Evolutionary conservation across 106 monocot genomes (phyloP).

Genomic region (Apostasia ramifera): DNA sequence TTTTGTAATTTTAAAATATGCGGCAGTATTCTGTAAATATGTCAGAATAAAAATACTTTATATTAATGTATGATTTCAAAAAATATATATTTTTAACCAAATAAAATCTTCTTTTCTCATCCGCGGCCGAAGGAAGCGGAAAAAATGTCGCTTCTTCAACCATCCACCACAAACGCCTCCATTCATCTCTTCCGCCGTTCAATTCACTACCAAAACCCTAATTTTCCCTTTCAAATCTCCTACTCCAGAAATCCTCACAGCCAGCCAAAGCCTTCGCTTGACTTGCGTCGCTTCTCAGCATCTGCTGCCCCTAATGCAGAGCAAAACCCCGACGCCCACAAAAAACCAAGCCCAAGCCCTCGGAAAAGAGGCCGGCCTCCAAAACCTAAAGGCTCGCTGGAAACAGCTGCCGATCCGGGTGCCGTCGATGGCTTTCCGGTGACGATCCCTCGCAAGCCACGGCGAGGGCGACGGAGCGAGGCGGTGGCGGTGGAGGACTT

Average conservation of each 20-base stretch:
- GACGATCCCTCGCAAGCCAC: slow-evolving; percentile 43
- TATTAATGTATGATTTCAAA: too few species aligned
- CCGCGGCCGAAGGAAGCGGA: not conserved
- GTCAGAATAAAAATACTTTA: too few species aligned
- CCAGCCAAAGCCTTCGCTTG: not conserved
- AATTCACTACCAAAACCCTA: not conserved
- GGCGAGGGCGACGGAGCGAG: slow-evolving; percentile 78
- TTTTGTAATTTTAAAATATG: too few species aligned
- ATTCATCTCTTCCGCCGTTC: not conserved
- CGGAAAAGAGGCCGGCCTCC: slow-evolving; percentile 1
- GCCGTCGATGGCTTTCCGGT: slow-evolving; percentile 14
- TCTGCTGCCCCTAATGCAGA: slow-evolving; percentile 2
- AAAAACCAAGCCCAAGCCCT: not conserved
- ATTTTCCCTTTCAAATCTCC: not conserved
- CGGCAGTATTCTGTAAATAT: too few species aligned
- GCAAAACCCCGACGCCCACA: slow-evolving; percentile 4
- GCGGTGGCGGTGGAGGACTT: slow-evolving; percentile 84
- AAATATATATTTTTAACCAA: too few species aligned
- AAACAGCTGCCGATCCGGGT: not conserved
- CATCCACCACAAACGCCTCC: not conserved
- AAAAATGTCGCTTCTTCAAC: not conserved
- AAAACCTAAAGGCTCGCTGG: slow-evolving; percentile 3
- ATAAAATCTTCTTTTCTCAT: not conserved
- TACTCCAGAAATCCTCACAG: not conserved
- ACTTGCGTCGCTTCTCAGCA: not conserved